phyloP scores from a whole-genome alignment of 345 rosid species.

The Heritiera littoralis region DNA sequence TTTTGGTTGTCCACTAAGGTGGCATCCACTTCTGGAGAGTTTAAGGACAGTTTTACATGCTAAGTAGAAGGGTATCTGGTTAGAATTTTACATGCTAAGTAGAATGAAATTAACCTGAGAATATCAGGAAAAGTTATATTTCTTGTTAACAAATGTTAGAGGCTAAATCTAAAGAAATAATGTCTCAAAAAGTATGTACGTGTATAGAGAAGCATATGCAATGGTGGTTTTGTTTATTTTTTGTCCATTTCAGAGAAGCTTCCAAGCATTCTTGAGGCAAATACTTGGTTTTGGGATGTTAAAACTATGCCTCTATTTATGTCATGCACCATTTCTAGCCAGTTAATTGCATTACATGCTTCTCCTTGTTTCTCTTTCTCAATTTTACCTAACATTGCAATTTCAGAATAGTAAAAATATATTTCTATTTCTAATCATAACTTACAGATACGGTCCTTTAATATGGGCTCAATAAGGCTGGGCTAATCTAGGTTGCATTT shows the following conservation, averaged over 20 bases:
- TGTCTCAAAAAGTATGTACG: not conserved
- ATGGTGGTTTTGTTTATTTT: conserved; percentile 3
- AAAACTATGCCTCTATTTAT: not conserved
- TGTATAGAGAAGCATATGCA: not conserved
- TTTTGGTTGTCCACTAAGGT: not conserved
- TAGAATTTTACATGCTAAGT: conserved; percentile 4
- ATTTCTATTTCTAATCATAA: not conserved
- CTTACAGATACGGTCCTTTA: not conserved
- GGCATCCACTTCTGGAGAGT: not conserved
- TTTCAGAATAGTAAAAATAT: not conserved
- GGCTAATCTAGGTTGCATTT: not conserved
- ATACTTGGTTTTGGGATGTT: conserved; percentile 1
- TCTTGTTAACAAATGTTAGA: not conserved
- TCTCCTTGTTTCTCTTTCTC: not conserved
- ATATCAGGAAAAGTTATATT: not conserved
- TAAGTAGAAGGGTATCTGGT: not conserved
- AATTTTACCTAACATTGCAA: not conserved
- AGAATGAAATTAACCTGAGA: not conserved
- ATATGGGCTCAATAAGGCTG: not conserved
- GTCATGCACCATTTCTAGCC: not conserved
- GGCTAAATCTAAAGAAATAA: not conserved
- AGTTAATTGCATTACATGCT: not conserved
- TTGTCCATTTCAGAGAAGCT: not conserved
- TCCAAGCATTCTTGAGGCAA: not conserved
- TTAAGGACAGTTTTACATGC: not conserved